Evolutionary conservation across 2,329 filamentous ascomycete species (phyloP).

Genomic region (Botrytis byssoidea): DNA sequence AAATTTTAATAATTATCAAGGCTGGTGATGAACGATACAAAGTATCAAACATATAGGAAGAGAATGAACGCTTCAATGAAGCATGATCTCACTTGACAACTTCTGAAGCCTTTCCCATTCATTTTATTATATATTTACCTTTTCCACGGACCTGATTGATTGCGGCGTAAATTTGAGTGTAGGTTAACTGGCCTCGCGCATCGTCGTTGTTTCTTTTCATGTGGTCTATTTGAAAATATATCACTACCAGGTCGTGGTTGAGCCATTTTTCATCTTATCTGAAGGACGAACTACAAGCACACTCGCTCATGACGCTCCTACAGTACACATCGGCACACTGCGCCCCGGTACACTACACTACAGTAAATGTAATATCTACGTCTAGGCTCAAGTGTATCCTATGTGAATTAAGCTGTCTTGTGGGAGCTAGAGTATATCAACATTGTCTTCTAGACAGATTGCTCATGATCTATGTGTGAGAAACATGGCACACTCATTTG

Average conservation of each 20-base stretch:
- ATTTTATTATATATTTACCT: neutral
- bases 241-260: neutral
- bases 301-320: neutral
- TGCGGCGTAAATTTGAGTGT: neutral
- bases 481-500: neutral
- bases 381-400: neutral
- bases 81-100: conserved; percentile 58
- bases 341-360: too few relatives aligned
- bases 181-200: neutral
- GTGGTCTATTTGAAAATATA: too few relatives aligned
- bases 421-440: neutral
- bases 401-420: neutral
- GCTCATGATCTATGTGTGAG: neutral
- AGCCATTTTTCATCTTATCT: neutral
- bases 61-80: conserved; percentile 57
- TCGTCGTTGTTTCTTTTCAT: neutral
- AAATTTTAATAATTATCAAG: conserved; percentile 38
- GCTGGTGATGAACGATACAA: conserved; percentile 61
- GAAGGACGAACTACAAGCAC: neutral
- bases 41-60: conserved; percentile 63
- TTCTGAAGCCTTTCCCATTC: conserved; percentile 54
- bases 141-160: neutral
- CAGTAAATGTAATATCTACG: neutral
- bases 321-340: too few relatives aligned
- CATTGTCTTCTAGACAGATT: neutral